These are phyloP conservation scores for Biscogniauxia mediterranea DNA, from an alignment of 2,329 filamentous ascomycete genomes.

Conservation along the genomic window DNA sequence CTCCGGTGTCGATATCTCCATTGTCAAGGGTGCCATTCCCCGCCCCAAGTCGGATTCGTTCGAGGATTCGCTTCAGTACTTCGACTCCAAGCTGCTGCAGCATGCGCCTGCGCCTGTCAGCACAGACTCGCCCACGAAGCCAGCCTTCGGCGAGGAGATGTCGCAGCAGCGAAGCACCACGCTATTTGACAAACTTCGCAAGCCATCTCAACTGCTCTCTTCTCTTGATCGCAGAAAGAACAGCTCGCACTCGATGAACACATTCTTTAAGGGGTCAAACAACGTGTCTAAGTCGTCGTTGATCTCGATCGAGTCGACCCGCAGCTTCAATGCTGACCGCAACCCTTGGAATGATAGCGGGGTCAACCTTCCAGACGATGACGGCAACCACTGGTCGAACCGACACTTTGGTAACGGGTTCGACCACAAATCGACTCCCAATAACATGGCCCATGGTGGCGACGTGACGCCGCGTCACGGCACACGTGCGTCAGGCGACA, in stretches of 20 bases:
- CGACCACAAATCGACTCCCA: slow-evolving; percentile 58
- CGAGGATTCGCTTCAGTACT: slow-evolving; percentile 93
- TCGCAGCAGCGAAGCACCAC: slow-evolving; percentile 74
- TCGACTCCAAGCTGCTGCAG: slow-evolving; percentile 94
- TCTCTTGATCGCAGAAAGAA: slow-evolving; percentile 96
- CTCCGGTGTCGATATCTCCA: slow-evolving; percentile 81
- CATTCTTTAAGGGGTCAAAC: slow-evolving; percentile 88
- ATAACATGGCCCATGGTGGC: slow-evolving; percentile 65
- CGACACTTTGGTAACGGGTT: slow-evolving; percentile 65
- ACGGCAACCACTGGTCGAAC: slow-evolving; percentile 61
- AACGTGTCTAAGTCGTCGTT: slow-evolving; percentile 94
- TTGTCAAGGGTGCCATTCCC: slow-evolving; percentile 91
- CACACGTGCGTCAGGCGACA: slow-evolving; percentile 82
- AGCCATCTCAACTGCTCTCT: slow-evolving; percentile 78
- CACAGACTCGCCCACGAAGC: slow-evolving; percentile 86
- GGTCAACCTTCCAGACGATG: slow-evolving; percentile 89
- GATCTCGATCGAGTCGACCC: slow-evolving; percentile 91
- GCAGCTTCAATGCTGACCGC: slow-evolving; percentile 85
- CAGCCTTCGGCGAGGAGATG: slow-evolving; percentile 78
- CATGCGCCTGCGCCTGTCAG: slow-evolving; percentile 78
- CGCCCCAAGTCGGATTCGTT: slow-evolving; percentile 99
- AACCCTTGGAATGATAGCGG: slow-evolving; percentile 99
- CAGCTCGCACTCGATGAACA: slow-evolving; percentile 79
- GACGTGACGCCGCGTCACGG: slow-evolving; percentile 83
- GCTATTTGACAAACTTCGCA: slow-evolving; percentile 88